Evolutionary conservation across 176 grass and related monocot species (phyloP).

Genomic region (Eleusine coracana): DNA sequence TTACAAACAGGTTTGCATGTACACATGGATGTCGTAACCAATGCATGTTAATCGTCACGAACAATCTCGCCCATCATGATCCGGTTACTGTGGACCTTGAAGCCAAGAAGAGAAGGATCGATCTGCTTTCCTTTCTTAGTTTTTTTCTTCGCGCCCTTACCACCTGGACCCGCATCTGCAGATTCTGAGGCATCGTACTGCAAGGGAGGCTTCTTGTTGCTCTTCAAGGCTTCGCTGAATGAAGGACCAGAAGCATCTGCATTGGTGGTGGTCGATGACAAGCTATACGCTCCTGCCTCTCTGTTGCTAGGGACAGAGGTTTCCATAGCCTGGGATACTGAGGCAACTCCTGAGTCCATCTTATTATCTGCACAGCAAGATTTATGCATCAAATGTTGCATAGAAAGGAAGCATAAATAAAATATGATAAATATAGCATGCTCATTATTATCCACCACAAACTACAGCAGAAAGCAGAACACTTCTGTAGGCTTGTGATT

Average conservation of each 20-base stretch:
- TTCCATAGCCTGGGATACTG: slow-evolving; percentile 39
- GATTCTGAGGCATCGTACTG: slow-evolving; percentile 55
- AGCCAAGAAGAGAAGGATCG: slow-evolving; percentile 93
- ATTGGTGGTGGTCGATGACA: slow-evolving; percentile 41
- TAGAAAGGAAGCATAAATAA: not conserved
- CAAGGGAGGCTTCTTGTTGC: slow-evolving; percentile 74
- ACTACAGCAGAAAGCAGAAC: not conserved
- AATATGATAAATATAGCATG: not conserved
- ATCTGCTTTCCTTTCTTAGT: slow-evolving; percentile 96
- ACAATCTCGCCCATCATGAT: slow-evolving; percentile 99
- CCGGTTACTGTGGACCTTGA: slow-evolving; percentile 98
- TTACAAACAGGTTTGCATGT: slow-evolving; percentile 52
- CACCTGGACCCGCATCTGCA: slow-evolving; percentile 46
- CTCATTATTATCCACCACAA: not conserved
- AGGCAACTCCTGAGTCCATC: slow-evolving; percentile 40
- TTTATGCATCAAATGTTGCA: slow-evolving; percentile 6
- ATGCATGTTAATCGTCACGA: slow-evolving; percentile 65
- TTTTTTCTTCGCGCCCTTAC: slow-evolving; percentile 85
- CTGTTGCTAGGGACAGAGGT: slow-evolving; percentile 56
- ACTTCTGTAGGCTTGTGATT: not conserved
- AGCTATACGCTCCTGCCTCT: slow-evolving; percentile 49
- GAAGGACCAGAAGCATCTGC: slow-evolving; percentile 64
- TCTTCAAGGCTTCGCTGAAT: slow-evolving; percentile 93
- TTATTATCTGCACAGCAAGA: slow-evolving; percentile 47
- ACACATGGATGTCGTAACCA: slow-evolving; percentile 29